Conservation (phyloP, 1,284 basidiomycete genomes). For the Leccinum cinnamomeum region DNA sequence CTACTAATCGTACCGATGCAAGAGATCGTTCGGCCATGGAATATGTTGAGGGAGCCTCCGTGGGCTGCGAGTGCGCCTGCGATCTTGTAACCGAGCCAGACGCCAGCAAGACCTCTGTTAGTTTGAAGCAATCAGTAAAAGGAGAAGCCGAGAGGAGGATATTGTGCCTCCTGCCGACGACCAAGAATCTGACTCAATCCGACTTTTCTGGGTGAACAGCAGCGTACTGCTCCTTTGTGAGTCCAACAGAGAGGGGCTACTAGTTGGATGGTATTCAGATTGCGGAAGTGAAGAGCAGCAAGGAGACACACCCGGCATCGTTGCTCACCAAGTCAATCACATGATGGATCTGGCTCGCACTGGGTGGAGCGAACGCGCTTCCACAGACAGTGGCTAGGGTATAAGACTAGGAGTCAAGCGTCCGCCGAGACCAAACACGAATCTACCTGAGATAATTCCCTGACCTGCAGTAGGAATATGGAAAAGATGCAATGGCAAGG, state of each 20-base stretch:
- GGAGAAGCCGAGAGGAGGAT: constrained; percentile 26
- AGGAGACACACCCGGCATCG: constrained; percentile 65
- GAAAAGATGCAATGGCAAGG: neutral
- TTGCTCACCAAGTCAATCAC: constrained; percentile 80
- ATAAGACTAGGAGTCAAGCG: neutral
- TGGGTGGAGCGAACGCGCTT: constrained; percentile 87
- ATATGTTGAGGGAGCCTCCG: constrained; percentile 72
- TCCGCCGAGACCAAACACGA: neutral
- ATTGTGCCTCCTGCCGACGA: constrained; percentile 73
- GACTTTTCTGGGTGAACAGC: constrained; percentile 68
- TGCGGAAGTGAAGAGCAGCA: neutral
- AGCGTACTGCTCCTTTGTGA: constrained; percentile 85
- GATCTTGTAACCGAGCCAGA: constrained; percentile 90
- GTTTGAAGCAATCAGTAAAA: neutral
- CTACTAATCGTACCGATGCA: constrained; percentile 72
- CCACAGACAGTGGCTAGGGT: constrained; percentile 78
- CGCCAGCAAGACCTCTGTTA: constrained; percentile 80
- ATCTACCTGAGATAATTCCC: constrained; percentile 73
- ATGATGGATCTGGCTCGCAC: constrained; percentile 76
- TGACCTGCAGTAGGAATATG: constrained; percentile 45
- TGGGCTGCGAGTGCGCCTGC: constrained; percentile 80
- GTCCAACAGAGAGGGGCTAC: constrained; percentile 49
- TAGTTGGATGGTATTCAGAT: constrained; percentile 14
- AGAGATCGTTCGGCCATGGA: constrained; percentile 63
- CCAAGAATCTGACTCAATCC: constrained; percentile 73